Percentiles rank a stretch among this genome's conserved stretches.
These are phyloP conservation scores for Globisporangium takayamanum DNA, from an alignment of 352 stramenopile species.

Conservation along the genomic window DNA sequence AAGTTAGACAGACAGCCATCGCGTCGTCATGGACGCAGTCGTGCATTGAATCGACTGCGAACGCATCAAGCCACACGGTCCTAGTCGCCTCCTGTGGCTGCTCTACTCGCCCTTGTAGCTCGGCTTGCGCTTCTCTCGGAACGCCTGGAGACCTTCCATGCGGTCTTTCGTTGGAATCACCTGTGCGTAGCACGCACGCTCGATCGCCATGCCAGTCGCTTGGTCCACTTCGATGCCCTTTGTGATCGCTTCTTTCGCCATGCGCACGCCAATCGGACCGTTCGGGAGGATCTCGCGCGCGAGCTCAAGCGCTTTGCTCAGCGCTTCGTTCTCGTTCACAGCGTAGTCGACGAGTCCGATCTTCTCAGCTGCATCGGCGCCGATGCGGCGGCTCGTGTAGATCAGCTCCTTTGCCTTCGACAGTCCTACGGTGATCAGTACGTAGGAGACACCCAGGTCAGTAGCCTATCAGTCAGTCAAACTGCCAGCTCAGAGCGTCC, in stretches of 20 bases:
- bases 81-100: not conserved
- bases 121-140: slow-evolving; percentile 90
- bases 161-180: slow-evolving; percentile 90
- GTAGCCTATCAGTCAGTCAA: not conserved
- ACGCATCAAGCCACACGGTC: not conserved
- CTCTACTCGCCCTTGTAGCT: slow-evolving; percentile 32
- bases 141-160: slow-evolving; percentile 89
- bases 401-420: slow-evolving; percentile 94
- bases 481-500: no score
- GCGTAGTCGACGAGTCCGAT: slow-evolving; percentile 88
- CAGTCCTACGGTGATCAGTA: slow-evolving; percentile 25
- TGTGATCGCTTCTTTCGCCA: slow-evolving; percentile 24
- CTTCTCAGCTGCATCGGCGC: slow-evolving; percentile 61
- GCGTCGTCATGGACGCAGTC: no score
- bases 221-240: slow-evolving; percentile 84
- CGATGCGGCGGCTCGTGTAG: slow-evolving; percentile 86
- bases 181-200: slow-evolving; percentile 88
- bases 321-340: slow-evolving; percentile 55
- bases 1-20: no score
- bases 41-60: no score
- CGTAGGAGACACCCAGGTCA: not conserved
- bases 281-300: slow-evolving; percentile 89
- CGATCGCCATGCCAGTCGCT: slow-evolving; percentile 84
- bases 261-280: slow-evolving; percentile 87
- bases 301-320: slow-evolving; percentile 74